Base-by-base conservation (phyloP, 805 yeast species). In the Starmerella floris region DNA sequence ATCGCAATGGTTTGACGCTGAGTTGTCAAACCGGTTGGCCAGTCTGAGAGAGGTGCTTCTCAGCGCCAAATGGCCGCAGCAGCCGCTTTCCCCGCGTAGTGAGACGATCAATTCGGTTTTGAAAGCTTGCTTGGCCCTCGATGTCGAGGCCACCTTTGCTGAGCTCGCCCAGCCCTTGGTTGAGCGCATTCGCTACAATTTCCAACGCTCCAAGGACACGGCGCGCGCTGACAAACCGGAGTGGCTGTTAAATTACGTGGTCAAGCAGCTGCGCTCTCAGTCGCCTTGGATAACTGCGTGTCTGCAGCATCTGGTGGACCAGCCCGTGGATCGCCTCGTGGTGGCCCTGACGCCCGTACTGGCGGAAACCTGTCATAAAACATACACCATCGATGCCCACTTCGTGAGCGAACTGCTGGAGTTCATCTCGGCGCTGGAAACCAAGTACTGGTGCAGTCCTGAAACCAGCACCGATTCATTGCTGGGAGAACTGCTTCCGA, bases 191-290 rank as follows among this genome's bases (percentile, higher is more conserved):
- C 61, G 65, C 32, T 80, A 62, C 59, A 83, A 81, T 55, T 80
- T 79, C 53, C 30, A 38, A 11, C 63, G 71, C 4, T 61, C 67
- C 23, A 63, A 59, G 31, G 79, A 76, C 27, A 79, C 87, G 0
- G 78, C 77, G 52, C 69, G 74, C 35, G 53, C 73, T 22, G 76
- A 77, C 44, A 75, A 75, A 52, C 87, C 88, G 1, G 87, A 80
- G 55, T 79, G 83, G 79, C 70, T 76, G 3, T 67, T 79, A 45
- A 59, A 63, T 16, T 79, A 69, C 51, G 55, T 72, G 23, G 37
- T 52, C 23, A 50, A 51, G 27, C 42, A 56, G 20, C 30, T 65
- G 17, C 66, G 62, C 30, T 61, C 59, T 21, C 59, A 59, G 26
- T 36, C 40, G 22, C 45, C 37, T 25, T 57, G 63, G 41, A 49